These are phyloP conservation scores for Sophora flavescens DNA, from an alignment of 306 rosid genomes.

Conservation along the genomic window DNA sequence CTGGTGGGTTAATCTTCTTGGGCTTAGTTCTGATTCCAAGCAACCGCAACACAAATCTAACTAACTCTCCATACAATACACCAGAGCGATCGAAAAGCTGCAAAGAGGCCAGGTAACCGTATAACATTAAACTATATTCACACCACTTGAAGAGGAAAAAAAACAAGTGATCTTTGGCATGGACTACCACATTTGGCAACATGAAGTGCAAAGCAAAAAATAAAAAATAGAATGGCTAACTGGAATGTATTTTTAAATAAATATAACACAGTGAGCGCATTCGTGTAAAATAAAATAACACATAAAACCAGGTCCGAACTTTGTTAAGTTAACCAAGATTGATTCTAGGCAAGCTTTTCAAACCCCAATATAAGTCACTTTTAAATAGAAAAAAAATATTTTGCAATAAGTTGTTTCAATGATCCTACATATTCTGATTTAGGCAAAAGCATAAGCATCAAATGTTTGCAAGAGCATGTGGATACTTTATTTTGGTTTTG, in stretches of 20 bases:
- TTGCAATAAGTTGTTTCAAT: neutral
- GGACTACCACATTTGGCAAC: constrained; percentile 1
- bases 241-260: neutral
- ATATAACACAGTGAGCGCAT: neutral
- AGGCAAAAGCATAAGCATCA: too few species aligned
- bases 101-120: constrained; percentile 27
- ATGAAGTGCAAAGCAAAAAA: neutral
- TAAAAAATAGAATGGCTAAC: neutral
- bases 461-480: too few species aligned
- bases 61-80: constrained; percentile 80
- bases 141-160: neutral
- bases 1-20: constrained; percentile 54
- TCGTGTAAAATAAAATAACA: neutral
- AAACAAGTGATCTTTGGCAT: neutral
- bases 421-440: neutral
- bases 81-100: constrained; percentile 92
- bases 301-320: neutral
- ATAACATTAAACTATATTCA: constrained; percentile 8
- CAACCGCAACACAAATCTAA: constrained; percentile 76
- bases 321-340: neutral
- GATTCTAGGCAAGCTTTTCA: constrained; percentile 11
- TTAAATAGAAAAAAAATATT: too few species aligned
- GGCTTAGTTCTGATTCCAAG: constrained; percentile 71
- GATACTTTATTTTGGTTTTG: too few species aligned
- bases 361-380: neutral